Evolutionary conservation across 2,329 filamentous ascomycete species (phyloP).

Genomic region (Annulohypoxylon truncatum): DNA sequence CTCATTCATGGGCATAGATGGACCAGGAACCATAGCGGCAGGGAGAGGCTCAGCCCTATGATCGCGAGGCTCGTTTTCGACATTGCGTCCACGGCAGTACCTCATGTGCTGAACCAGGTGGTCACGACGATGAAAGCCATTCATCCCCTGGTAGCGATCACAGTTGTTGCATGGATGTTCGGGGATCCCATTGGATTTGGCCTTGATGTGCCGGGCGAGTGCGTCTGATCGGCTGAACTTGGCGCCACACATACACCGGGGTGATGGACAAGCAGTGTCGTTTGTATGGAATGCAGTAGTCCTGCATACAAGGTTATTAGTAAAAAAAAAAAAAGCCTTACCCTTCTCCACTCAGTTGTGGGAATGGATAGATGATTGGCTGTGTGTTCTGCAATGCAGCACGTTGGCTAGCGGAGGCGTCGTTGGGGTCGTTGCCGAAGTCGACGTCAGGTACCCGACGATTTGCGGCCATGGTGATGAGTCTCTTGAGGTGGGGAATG

Average conservation of each 20-base stretch:
- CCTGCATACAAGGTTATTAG: neutral
- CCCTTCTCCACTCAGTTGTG: neutral
- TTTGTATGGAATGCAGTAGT: constrained; percentile 8
- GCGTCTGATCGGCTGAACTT: constrained; percentile 3
- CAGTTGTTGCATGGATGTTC: constrained; percentile 12
- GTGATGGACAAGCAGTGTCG: constrained; percentile 3
- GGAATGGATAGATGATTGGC: neutral
- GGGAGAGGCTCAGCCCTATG: neutral
- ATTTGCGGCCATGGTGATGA: neutral
- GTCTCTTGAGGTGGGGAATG: neutral
- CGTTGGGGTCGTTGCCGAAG: neutral
- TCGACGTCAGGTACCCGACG: constrained; percentile 2
- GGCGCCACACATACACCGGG: neutral
- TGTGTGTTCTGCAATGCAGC: neutral
- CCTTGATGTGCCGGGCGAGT: neutral
- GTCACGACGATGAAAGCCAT: constrained; percentile 16
- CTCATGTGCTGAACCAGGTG: constrained; percentile 12
- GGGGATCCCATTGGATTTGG: neutral
- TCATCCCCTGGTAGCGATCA: neutral
- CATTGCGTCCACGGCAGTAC: neutral
- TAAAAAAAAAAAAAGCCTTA: constrained; percentile 16
- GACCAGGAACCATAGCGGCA: too few species aligned
- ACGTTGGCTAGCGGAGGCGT: neutral
- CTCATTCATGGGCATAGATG: too few species aligned
- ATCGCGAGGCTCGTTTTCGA: neutral